Evolutionary conservation across 805 yeast genomes (phyloP), one percentile per base, ranked within the genome.

Genomic region (Wickerhamiella vanderwaltii): DNA sequence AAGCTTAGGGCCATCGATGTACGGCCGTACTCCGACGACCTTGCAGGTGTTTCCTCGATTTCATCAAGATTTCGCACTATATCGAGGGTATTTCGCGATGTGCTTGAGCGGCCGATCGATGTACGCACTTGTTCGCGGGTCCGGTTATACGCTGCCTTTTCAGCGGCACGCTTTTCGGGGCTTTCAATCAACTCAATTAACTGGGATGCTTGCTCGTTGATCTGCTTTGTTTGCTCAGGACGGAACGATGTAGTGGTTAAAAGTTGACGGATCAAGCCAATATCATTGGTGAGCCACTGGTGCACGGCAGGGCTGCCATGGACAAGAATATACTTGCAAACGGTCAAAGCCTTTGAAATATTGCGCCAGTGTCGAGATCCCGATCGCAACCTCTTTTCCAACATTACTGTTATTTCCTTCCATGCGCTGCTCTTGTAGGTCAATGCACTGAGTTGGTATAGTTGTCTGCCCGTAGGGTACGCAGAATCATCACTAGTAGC

Each of bases 111-210:
- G 17, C 55, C 55, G 9, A 49, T 51, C 2, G 57, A 53, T 7
- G 46, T 48, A 6, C 57, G 51, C 50, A 60, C 54, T 29, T 52
- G 53, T 32, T 55, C 52, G 19, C 59, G 48, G 25, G 56, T 54
- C 19, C 46, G 38, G 20, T 35, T 24, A 42, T 57, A 59, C 31
- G 52, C 50, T 29, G 46, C 51, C 33, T 51, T 48, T 35, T 58
- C 61, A 17, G 48, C 45, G 13, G 37, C 43, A 9, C 58, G 51
- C 44, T 50, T 53, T 19, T 41, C 48, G 4, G 55, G 57, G 45
- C 56, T 50, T 9, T 46, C 38, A 2, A 56, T 38, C 25, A 57
- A 50, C 32, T 50, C 52, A 15, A 52, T 44, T 20, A 59, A 43
- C 16, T 44, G 49, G 5, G 43, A 15, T 2, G 62, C 58, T 46